Evolutionary conservation across 176 grass and related monocot genomes (phyloP).

Genomic region (Zea mays): DNA sequence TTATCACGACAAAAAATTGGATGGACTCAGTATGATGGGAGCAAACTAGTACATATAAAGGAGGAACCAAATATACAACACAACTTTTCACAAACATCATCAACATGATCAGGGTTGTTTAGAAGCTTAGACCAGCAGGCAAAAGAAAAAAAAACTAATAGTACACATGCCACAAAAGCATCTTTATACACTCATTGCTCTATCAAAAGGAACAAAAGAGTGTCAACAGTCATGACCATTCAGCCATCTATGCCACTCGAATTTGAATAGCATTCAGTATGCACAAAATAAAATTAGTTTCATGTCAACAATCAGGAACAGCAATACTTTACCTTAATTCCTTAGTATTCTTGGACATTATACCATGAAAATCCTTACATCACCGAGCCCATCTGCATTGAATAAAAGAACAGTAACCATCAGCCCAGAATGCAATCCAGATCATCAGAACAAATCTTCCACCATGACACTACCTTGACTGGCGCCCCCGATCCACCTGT

Average conservation of each 20-base stretch:
- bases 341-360: background rate
- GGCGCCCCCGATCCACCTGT: slow-evolving; percentile 20
- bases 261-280: background rate
- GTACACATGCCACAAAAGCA: background rate
- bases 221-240: background rate
- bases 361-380: slow-evolving; percentile 9
- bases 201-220: background rate
- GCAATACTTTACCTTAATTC: slow-evolving; percentile 16
- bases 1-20: background rate
- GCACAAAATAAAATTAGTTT: background rate
- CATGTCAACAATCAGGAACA: background rate
- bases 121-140: background rate
- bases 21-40: background rate
- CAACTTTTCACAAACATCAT: slow-evolving; percentile 8
- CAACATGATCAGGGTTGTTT: background rate
- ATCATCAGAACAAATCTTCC: background rate
- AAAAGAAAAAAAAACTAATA: background rate
- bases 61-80: background rate
- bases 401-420: background rate
- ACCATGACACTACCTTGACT: slow-evolving; percentile 41
- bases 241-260: background rate
- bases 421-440: background rate
- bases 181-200: slow-evolving; percentile 4
- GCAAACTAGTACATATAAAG: background rate
- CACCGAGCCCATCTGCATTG: slow-evolving; percentile 39